Percentiles rank a stretch among this genome's conserved stretches.
These are phyloP conservation scores for Glycine soja DNA, from an alignment of 306 rosid species.

Conservation along the genomic window DNA sequence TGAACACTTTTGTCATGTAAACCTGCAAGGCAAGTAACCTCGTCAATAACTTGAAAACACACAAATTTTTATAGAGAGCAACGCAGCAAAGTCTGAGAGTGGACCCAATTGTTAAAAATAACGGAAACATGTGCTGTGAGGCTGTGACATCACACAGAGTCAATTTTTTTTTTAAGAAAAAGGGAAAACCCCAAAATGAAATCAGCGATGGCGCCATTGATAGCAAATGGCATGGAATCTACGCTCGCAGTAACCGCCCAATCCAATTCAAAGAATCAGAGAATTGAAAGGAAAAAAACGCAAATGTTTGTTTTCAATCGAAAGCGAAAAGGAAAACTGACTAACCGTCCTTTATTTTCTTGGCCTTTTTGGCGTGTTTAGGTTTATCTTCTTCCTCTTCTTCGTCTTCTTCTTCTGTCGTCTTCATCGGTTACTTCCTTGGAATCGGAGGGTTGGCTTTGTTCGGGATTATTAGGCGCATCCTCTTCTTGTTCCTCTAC, in stretches of 20 bases:
- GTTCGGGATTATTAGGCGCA: constrained; percentile 33
- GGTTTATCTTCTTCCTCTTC: constrained; percentile 44
- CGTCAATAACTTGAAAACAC: constrained; percentile 58
- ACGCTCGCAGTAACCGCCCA: constrained; percentile 29
- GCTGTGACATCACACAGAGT: constrained; percentile 28
- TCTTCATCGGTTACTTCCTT: neutral
- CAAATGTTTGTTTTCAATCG: constrained; percentile 9
- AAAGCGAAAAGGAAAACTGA: neutral
- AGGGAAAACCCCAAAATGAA: neutral
- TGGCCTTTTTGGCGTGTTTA: constrained; percentile 42
- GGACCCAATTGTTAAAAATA: constrained; percentile 46
- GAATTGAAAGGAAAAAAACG: constrained; percentile 7
- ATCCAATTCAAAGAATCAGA: constrained; percentile 34
- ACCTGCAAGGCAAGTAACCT: constrained; percentile 58
- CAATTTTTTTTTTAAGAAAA: neutral
- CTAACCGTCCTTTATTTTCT: constrained; percentile 63
- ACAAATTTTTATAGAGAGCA: constrained; percentile 34
- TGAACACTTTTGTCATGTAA: constrained; percentile 46
- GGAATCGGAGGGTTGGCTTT: constrained; percentile 40
- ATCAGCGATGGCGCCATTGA: constrained; percentile 27
- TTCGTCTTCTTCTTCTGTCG: neutral
- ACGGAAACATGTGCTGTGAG: constrained; percentile 42
- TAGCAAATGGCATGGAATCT: constrained; percentile 40
- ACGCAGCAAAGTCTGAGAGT: constrained; percentile 20
- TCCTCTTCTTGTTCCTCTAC: constrained; percentile 35